Conservation (phyloP, 345 rosid species). For the Eucalyptus erythrocorys region DNA sequence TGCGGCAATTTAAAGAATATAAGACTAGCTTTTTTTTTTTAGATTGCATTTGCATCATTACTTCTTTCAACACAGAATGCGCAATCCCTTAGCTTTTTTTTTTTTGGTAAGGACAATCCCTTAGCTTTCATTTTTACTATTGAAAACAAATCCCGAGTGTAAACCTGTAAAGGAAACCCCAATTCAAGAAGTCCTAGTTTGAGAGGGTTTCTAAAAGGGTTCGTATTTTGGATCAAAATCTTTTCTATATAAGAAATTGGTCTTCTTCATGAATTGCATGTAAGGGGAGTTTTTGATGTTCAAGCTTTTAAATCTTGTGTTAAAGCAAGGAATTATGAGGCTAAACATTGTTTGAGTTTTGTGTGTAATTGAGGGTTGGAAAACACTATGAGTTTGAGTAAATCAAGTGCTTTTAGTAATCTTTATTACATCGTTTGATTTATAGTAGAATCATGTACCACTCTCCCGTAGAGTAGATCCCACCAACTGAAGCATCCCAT, state of each 20-base stretch:
- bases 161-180: no score
- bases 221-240: neutral
- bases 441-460: neutral
- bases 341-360: no score
- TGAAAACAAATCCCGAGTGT: neutral
- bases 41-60: neutral
- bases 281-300: neutral
- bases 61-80: neutral
- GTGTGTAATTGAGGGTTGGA: rapidly evolving
- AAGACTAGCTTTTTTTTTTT: neutral
- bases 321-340: neutral
- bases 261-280: neutral
- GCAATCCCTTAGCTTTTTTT: no score
- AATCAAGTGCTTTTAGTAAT: neutral
- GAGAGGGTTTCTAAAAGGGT: neutral
- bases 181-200: neutral
- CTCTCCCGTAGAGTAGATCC: neutral
- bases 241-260: neutral
- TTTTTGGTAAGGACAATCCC: no score
- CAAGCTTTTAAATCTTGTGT: neutral
- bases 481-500: rapidly evolving
- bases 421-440: rapidly evolving
- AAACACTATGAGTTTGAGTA: no score
- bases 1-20: neutral
- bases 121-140: neutral